A percentile compares a stretch with the other conserved stretches of the same genome.
These are phyloP conservation scores for Venturia nashicola DNA, from an alignment of 2,329 filamentous ascomycete species.

Conservation along the genomic window DNA sequence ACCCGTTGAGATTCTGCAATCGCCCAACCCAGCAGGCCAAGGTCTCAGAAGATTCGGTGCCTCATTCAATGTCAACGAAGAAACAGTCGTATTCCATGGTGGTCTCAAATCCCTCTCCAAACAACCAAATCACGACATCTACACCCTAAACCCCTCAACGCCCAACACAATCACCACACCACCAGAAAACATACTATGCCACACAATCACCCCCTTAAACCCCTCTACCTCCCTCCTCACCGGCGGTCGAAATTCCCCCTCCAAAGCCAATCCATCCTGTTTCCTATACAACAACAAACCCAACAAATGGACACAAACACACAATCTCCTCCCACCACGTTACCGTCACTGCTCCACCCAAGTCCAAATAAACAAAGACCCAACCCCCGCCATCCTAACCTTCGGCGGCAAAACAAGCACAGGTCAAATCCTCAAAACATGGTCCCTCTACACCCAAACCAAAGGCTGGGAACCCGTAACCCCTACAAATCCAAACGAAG, in stretches of 20 bases:
- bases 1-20: neutral
- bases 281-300: constrained; percentile 53
- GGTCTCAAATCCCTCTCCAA: constrained; percentile 37
- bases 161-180: no score
- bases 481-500: constrained; percentile 18
- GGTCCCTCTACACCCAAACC: constrained; percentile 32
- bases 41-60: constrained; percentile 14
- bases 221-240: constrained; percentile 49
- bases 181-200: constrained; percentile 48
- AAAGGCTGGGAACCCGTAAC: constrained; percentile 35
- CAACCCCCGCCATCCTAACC: constrained; percentile 29
- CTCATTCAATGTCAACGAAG: constrained; percentile 14
- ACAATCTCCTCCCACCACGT: constrained; percentile 55
- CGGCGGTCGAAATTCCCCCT: constrained; percentile 70
- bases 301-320: constrained; percentile 46
- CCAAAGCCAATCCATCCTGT: constrained; percentile 55
- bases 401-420: constrained; percentile 34
- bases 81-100: constrained; percentile 28
- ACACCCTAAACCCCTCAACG: constrained; percentile 12
- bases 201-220: constrained; percentile 58
- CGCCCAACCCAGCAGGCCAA: neutral
- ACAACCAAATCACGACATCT: constrained; percentile 33
- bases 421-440: constrained; percentile 29
- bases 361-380: constrained; percentile 29
- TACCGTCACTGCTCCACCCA: constrained; percentile 61